Base-by-base conservation (phyloP, 78 protist genomes). In the Bigelowiella natans region DNA sequence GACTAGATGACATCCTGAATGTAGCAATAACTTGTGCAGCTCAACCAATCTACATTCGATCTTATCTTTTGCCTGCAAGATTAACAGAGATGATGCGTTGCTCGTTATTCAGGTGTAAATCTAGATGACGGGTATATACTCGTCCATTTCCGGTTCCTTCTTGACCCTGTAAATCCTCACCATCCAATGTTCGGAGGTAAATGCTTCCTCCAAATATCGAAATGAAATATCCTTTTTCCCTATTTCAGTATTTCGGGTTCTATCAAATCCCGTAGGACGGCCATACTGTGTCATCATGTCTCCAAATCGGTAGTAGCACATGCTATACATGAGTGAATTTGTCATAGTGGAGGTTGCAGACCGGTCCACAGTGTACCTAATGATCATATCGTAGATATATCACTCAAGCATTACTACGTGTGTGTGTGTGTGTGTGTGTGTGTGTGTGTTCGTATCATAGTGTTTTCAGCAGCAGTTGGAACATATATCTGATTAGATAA, bases 141-240 rank as follows among this genome's bases (percentile, higher is more conserved):
- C 73, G 7, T 51, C 73, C 18, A 51, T 26, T 7, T 26, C 18
- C 18, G 73, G 73, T 7, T 51, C 73, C 73, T 85, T 37, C 92
- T 95, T 95, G 88, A 97, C 99, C 82, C 91, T 92, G 95, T 97
- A 98, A 86, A 98, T 95, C 85, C 99, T 91, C 38, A 97, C 98
- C 38, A 98, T 93, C 98, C 98, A 97, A 93, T 97, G 97, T 40
- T 93, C 91, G n/a, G 99, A 90, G 7, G 99, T 98, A 96, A 86
- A 98, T 1, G 94, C 99, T 91, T 98, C 99, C 84, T 98, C 99
- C 30, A 98, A 2, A 38, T 94, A 88, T 18, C 94, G 90, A 37
- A 98, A 90, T 18, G 37, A 36, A 93, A 97, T 84, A 89, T 95
- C 90, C 92, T 97, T 96, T 91, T 88, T 39, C 86, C 98, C 99